These are phyloP conservation scores for Coemansia sp. DNA, from an alignment of 192 early-diverging fungal species.

Conservation along the genomic window DNA sequence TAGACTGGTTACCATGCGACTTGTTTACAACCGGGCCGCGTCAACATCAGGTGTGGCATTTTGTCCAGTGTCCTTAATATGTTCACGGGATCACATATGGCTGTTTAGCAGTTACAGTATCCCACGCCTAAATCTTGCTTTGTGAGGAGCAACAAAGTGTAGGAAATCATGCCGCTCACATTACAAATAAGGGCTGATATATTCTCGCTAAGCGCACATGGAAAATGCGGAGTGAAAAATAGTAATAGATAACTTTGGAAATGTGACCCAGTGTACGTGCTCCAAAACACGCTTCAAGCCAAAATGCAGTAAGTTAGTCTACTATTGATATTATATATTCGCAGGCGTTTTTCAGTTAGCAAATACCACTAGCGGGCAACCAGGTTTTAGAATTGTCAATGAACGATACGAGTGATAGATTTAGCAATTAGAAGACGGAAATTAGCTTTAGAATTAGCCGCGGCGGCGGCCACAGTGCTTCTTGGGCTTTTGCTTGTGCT, in stretches of 20 bases:
- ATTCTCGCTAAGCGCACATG: neutral
- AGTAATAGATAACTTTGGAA: neutral
- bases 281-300: slow-evolving; percentile 1
- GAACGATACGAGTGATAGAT: neutral
- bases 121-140: slow-evolving; percentile 1
- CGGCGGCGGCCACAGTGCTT: neutral
- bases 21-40: neutral
- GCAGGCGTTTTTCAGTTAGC: neutral
- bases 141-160: neutral
- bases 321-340: neutral
- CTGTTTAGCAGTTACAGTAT: slow-evolving; percentile 7
- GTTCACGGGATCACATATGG: slow-evolving; percentile 7
- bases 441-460: neutral
- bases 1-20: neutral
- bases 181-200: neutral
- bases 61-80: slow-evolving; percentile 7
- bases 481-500: slow-evolving; percentile 8
- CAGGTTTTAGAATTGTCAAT: neutral
- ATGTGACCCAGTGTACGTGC: neutral
- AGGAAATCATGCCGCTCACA: too few relatives aligned
- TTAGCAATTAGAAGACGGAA: neutral
- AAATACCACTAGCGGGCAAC: neutral
- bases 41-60: neutral
- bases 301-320: neutral
- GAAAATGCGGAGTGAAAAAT: neutral